Percentiles rank a stretch among this genome's conserved stretches.
phyloP scores from a whole-genome alignment of 805 yeast genomes.

The Lachancea fermentati region DNA sequence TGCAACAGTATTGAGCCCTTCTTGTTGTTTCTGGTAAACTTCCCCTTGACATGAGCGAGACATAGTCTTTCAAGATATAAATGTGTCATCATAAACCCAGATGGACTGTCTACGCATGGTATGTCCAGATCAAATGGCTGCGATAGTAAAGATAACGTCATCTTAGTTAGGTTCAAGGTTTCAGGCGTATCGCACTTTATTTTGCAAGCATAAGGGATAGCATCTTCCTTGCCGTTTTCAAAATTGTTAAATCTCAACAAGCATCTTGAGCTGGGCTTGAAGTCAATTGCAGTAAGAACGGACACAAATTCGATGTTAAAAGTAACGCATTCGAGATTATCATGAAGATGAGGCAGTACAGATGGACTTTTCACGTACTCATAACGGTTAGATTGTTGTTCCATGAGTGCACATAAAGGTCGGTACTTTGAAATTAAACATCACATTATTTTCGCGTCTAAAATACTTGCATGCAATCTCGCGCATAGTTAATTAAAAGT shows the following conservation, averaged over 20 bases:
- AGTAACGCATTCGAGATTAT: neutral
- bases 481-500: too few relatives aligned
- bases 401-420: too few relatives aligned
- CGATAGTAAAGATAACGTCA: conserved; percentile 19
- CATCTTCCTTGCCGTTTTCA: conserved; percentile 9
- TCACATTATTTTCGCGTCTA: too few relatives aligned
- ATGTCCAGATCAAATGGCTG: conserved; percentile 16
- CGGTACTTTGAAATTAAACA: too few relatives aligned
- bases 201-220: conserved; percentile 13
- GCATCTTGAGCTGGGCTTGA: conserved; percentile 10
- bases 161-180: conserved; percentile 15
- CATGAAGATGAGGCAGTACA: neutral
- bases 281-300: conserved; percentile 16
- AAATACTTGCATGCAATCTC: too few relatives aligned
- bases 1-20: conserved; percentile 8
- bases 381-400: neutral
- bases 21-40: conserved; percentile 3
- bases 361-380: neutral
- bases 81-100: conserved; percentile 10
- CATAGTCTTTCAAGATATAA: conserved; percentile 18
- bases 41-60: conserved; percentile 18
- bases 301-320: conserved; percentile 17
- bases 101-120: conserved; percentile 10
- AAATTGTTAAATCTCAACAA: conserved; percentile 18
- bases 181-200: conserved; percentile 12